phyloP scores from a whole-genome alignment of 768 basidiomycete genomes.

The Mycena crocata region DNA sequence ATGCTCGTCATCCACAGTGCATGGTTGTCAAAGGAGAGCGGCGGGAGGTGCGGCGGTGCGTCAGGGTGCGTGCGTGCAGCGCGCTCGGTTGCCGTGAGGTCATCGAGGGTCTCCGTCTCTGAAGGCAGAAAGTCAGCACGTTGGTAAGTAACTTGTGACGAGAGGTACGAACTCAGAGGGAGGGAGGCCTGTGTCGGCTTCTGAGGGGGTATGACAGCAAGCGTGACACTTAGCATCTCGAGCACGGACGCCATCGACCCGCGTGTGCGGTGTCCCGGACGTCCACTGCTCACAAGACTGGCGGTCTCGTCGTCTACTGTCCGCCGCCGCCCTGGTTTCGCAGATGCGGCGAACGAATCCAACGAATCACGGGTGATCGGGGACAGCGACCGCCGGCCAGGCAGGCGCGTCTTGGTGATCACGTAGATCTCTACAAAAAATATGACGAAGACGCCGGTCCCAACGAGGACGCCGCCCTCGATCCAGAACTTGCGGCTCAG shows the following conservation, averaged over 20 bases:
- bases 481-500: slow-evolving; percentile 76
- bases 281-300: slow-evolving; percentile 57
- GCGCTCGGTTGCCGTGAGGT: slow-evolving; percentile 81
- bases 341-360: slow-evolving; percentile 60
- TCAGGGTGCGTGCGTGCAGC: slow-evolving; percentile 84
- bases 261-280: slow-evolving; percentile 58
- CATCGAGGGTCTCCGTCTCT: slow-evolving; percentile 86
- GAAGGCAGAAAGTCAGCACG: slow-evolving; percentile 22
- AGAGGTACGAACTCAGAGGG: slow-evolving; percentile 68
- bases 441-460: slow-evolving; percentile 63
- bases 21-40: slow-evolving; percentile 77
- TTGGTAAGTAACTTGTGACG: slow-evolving; percentile 3
- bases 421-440: slow-evolving; percentile 73
- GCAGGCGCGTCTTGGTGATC: slow-evolving; percentile 58
- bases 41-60: slow-evolving; percentile 78
- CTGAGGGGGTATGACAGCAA: slow-evolving; percentile 77
- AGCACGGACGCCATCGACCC: slow-evolving; percentile 85
- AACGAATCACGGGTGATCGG: slow-evolving; percentile 69
- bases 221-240: slow-evolving; percentile 86
- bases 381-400: slow-evolving; percentile 62
- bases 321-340: slow-evolving; percentile 49
- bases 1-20: slow-evolving; percentile 83
- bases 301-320: slow-evolving; percentile 62
- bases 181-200: slow-evolving; percentile 68
- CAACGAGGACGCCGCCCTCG: slow-evolving; percentile 74